A percentile compares a stretch with the other conserved stretches of the same genome.
Conservation (phyloP, 2,329 filamentous ascomycete genomes). For the Blumeriella jaapii region DNA sequence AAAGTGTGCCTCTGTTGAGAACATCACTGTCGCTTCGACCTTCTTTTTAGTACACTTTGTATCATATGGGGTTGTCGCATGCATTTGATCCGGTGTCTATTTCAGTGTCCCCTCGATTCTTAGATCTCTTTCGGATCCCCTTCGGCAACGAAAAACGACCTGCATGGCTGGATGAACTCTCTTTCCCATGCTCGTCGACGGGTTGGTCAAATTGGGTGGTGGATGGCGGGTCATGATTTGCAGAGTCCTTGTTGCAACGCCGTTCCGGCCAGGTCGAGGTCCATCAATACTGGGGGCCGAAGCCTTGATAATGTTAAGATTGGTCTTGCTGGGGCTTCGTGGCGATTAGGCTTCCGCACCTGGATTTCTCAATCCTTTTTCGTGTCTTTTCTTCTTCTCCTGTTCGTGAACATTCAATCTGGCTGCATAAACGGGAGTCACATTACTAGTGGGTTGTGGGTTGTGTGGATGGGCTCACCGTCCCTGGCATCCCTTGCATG, state of each 20-base stretch:
- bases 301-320: slow-evolving; percentile 11
- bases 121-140: slow-evolving; percentile 21
- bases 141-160: slow-evolving; percentile 25
- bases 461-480: slow-evolving; percentile 4
- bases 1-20: slow-evolving; percentile 10
- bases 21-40: slow-evolving; percentile 16
- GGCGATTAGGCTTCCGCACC: slow-evolving; percentile 3
- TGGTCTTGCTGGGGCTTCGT: slow-evolving; percentile 1
- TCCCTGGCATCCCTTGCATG: not conserved
- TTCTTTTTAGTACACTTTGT: slow-evolving; percentile 21
- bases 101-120: slow-evolving; percentile 19
- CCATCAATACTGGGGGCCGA: no score
- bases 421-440: slow-evolving; percentile 20
- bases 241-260: slow-evolving; percentile 13
- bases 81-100: slow-evolving; percentile 23
- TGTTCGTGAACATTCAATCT: slow-evolving; percentile 12
- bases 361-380: slow-evolving; percentile 5
- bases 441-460: slow-evolving; percentile 8
- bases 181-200: slow-evolving; percentile 15
- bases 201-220: slow-evolving; percentile 12
- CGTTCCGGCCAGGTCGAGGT: no score
- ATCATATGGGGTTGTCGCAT: slow-evolving; percentile 28
- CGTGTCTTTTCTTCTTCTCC: slow-evolving; percentile 5
- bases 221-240: slow-evolving; percentile 18
- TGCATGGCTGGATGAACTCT: slow-evolving; percentile 25